These are phyloP conservation scores for Pleodorina starrii DNA, from an alignment of 139 green algal species.

Conservation along the genomic window DNA sequence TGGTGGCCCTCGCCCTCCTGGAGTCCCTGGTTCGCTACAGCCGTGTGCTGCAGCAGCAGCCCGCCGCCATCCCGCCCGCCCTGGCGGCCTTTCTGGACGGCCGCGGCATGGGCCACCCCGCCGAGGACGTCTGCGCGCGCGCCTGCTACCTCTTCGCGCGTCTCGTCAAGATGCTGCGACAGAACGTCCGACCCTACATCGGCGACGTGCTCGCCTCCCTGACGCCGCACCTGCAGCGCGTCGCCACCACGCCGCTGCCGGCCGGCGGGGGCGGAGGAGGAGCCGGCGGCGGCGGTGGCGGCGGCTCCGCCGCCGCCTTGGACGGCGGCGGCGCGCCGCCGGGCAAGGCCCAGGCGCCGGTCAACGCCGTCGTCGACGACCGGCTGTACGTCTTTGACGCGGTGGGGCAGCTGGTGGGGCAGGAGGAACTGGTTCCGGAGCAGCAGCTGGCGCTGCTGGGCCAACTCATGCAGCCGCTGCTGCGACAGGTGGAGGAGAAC, in stretches of 20 bases:
- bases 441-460: conserved; percentile 74
- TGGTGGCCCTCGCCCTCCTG: conserved; percentile 83
- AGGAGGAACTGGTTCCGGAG: conserved; percentile 79
- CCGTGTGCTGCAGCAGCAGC: conserved; percentile 68
- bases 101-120: conserved; percentile 74
- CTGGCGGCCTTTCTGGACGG: conserved; percentile 72
- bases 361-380: conserved; percentile 73
- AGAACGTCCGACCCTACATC: conserved; percentile 71
- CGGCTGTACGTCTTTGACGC: conserved; percentile 93
- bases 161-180: conserved; percentile 79
- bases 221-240: conserved; percentile 74
- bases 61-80: conserved; percentile 60
- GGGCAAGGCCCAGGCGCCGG: conserved; percentile 30
- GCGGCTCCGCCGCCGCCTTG: background rate
- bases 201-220: conserved; percentile 72
- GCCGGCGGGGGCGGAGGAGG: background rate
- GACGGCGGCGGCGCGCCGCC: conserved; percentile 8
- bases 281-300: background rate
- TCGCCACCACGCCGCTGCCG: conserved; percentile 74
- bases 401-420: conserved; percentile 85
- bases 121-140: conserved; percentile 71
- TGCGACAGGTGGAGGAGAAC: conserved; percentile 63
- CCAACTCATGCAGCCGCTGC: conserved; percentile 78
- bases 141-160: conserved; percentile 90
- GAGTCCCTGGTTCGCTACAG: conserved; percentile 81